Evolutionary conservation across 2,329 filamentous ascomycete genomes (phyloP).

Genomic region (Arthrocladium fulminans): DNA sequence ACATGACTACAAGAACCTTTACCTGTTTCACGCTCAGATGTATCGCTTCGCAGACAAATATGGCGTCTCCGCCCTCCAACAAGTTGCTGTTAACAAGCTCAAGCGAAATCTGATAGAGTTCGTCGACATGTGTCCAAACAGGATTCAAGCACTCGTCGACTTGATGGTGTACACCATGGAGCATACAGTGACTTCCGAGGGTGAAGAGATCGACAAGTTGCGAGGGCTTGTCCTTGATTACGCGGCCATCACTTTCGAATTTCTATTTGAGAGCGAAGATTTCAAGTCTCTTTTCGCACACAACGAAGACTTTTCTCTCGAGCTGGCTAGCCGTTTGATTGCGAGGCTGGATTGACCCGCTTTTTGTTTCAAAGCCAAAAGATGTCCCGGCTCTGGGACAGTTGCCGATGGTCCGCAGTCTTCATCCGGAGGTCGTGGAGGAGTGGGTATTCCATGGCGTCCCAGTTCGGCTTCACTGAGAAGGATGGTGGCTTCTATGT

Average conservation of each 20-base stretch:
- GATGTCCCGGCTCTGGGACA: too few relatives aligned
- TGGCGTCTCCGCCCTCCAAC: background rate
- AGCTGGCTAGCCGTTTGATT: background rate
- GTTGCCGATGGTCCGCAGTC: too few relatives aligned
- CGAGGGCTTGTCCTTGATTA: conserved; percentile 1
- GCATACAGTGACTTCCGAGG: background rate
- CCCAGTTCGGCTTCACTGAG: too few relatives aligned
- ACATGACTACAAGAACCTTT: background rate
- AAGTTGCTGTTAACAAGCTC: background rate
- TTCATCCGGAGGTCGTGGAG: too few relatives aligned
- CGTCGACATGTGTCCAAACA: background rate
- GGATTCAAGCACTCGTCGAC: background rate
- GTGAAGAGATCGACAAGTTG: background rate
- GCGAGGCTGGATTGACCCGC: background rate
- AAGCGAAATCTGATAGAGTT: background rate
- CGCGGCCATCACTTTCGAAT: background rate
- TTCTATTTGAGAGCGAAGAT: background rate
- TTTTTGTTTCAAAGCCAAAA: too few relatives aligned
- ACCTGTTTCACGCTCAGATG: conserved; percentile 1
- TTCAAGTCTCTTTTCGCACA: background rate
- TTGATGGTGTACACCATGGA: background rate
- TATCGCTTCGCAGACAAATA: conserved; percentile 1
- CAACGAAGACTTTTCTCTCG: background rate
- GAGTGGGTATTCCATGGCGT: too few relatives aligned
- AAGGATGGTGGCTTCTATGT: too few relatives aligned